Conservation (phyloP, 345 rosid genomes). For the Orychophragmus violaceus region DNA sequence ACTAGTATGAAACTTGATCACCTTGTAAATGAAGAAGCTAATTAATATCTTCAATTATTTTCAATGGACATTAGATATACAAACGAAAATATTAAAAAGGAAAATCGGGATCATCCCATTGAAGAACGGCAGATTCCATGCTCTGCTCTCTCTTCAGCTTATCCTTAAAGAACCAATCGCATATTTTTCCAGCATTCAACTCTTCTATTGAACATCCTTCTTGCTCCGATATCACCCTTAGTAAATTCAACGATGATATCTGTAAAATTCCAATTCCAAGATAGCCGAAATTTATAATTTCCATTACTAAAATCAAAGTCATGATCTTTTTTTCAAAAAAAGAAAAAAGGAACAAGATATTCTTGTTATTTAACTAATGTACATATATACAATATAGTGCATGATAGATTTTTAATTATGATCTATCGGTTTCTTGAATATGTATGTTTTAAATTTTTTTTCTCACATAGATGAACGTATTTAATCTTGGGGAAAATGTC, state of each 20-base stretch:
- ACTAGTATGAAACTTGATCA: too few relatives aligned
- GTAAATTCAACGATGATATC: constrained; percentile 81
- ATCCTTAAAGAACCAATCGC: constrained; percentile 90
- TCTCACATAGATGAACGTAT: neutral
- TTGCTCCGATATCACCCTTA: constrained; percentile 73
- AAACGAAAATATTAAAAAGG: constrained; percentile 31
- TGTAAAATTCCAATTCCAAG: constrained; percentile 15
- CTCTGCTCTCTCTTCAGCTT: constrained; percentile 71
- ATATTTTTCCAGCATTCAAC: constrained; percentile 70
- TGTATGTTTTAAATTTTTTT: neutral
- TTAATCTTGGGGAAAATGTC: too few relatives aligned
- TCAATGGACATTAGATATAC: neutral
- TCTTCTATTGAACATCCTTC: constrained; percentile 82
- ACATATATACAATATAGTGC: neutral
- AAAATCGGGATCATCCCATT: constrained; percentile 84
- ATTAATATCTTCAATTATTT: neutral
- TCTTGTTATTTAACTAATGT: neutral
- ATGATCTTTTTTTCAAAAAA: too few relatives aligned
- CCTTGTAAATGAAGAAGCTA: neutral
- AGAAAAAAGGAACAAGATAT: too few relatives aligned
- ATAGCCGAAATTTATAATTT: neutral
- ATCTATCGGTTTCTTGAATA: neutral
- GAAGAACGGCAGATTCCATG: constrained; percentile 67
- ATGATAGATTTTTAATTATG: neutral
- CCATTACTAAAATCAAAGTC: neutral